Conservation (phyloP, 202 grass and related monocot genomes). For the Musa balbisiana region DNA sequence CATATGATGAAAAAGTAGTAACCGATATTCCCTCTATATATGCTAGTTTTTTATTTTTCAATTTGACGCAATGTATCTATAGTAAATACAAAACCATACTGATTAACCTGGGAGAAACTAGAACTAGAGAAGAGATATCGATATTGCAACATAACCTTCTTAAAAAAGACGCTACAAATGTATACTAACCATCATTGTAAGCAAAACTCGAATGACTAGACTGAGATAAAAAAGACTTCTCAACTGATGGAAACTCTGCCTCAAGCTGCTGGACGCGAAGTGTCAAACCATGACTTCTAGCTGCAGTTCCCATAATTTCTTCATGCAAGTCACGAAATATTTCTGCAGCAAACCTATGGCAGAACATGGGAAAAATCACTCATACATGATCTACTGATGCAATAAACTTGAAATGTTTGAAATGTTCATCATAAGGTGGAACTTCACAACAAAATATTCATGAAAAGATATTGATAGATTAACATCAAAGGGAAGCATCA, state of each 20-base stretch:
- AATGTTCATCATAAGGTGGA: background rate
- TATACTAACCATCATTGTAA: constrained; percentile 63
- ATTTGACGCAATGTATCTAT: background rate
- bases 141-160: background rate
- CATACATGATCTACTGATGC: background rate
- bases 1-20: background rate
- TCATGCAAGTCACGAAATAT: constrained; percentile 97
- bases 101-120: background rate
- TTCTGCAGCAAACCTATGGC: constrained; percentile 79
- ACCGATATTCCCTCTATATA: background rate
- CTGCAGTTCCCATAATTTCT: constrained; percentile 72
- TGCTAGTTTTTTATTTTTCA: background rate
- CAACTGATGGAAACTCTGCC: constrained; percentile 75
- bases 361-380: constrained; percentile 7
- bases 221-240: constrained; percentile 63
- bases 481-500: too few relatives aligned
- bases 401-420: too few relatives aligned
- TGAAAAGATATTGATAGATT: too few relatives aligned
- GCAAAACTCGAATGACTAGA: constrained; percentile 49
- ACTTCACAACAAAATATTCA: background rate
- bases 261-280: constrained; percentile 90
- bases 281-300: constrained; percentile 76
- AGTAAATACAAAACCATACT: background rate
- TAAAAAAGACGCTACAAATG: background rate
- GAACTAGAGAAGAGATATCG: background rate